Conservation (phyloP, 2,329 filamentous ascomycete genomes). For the Fusarium pseudoanthophilum region DNA sequence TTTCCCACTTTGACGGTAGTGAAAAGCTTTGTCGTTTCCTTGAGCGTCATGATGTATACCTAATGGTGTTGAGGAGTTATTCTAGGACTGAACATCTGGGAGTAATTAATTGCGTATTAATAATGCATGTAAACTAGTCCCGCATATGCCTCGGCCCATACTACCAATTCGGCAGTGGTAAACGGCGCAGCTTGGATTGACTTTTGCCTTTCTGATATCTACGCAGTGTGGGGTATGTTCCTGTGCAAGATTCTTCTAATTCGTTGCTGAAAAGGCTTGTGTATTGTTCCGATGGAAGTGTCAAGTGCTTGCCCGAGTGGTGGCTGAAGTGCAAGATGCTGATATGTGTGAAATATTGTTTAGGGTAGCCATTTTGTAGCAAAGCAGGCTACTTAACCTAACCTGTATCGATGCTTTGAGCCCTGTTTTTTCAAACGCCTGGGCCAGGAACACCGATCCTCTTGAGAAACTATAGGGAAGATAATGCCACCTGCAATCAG, state of each 20-base stretch:
- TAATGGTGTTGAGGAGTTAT: background rate
- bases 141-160: slow-evolving; percentile 16
- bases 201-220: background rate
- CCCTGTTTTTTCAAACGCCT: background rate
- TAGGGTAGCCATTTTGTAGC: background rate
- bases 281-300: background rate
- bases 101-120: background rate
- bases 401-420: background rate
- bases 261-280: too few relatives aligned
- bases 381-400: background rate
- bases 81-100: background rate
- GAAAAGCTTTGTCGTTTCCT: slow-evolving; percentile 51
- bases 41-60: slow-evolving; percentile 10
- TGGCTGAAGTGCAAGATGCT: background rate
- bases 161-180: background rate
- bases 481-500: background rate
- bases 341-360: too few relatives aligned
- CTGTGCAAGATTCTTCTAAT: too few relatives aligned
- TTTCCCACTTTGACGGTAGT: slow-evolving; percentile 54
- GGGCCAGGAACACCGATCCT: too few relatives aligned
- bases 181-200: background rate
- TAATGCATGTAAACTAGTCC: background rate
- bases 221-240: background rate
- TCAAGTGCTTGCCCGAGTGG: background rate
- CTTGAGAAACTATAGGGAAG: background rate